These are phyloP conservation scores for Xylaria digitata DNA, from an alignment of 2,329 filamentous ascomycete genomes.

Conservation along the genomic window DNA sequence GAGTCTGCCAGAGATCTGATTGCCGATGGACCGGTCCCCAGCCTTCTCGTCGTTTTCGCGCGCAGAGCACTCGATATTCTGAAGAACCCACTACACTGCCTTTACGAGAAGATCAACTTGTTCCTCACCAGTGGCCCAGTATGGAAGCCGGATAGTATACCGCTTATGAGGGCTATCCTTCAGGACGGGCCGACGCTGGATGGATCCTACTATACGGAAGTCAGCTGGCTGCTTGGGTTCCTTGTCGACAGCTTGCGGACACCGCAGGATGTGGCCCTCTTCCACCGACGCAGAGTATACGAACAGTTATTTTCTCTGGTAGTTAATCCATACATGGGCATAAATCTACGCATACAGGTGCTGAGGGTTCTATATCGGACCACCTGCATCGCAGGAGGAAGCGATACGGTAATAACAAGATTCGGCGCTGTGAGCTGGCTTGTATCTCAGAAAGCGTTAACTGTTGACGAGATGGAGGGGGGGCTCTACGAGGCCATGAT, in stretches of 20 bases:
- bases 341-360: conserved; percentile 45
- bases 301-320: conserved; percentile 60
- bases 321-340: conserved; percentile 47
- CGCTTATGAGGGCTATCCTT: conserved; percentile 73
- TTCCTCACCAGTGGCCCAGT: conserved; percentile 82
- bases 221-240: conserved; percentile 50
- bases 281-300: conserved; percentile 58
- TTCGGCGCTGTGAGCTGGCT: conserved; percentile 50
- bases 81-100: conserved; percentile 78
- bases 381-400: conserved; percentile 48
- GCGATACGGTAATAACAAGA: conserved; percentile 50
- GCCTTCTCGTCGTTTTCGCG: conserved; percentile 80
- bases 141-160: conserved; percentile 79
- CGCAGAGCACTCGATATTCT: conserved; percentile 76
- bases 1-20: conserved; percentile 75
- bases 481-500: conserved; percentile 47
- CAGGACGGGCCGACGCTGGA: conserved; percentile 59
- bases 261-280: conserved; percentile 47
- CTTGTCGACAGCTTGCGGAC: conserved; percentile 49
- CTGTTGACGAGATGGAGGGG: conserved; percentile 40
- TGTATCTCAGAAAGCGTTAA: conserved; percentile 42
- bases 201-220: conserved; percentile 49
- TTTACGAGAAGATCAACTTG: conserved; percentile 87
- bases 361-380: conserved; percentile 47
- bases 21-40: conserved; percentile 71